These are phyloP conservation scores for Pichia sp. DNA, from an alignment of 1,139 yeast genomes.

Conservation along the genomic window DNA sequence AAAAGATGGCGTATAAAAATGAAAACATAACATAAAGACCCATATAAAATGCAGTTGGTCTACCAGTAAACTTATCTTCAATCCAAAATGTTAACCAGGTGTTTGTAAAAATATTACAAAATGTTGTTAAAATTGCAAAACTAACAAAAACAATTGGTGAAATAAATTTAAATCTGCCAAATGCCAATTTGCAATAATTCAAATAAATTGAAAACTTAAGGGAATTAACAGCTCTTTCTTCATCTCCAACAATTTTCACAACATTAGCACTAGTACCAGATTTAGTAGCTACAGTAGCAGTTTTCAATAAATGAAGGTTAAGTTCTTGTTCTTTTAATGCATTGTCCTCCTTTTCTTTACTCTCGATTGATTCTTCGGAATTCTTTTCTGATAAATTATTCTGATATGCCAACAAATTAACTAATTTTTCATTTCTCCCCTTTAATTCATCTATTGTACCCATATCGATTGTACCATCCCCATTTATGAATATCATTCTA, in stretches of 20 bases:
- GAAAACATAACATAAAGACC: conserved; percentile 60
- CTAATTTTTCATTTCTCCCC: neutral
- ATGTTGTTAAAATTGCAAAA: conserved; percentile 49
- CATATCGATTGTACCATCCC: conserved; percentile 54
- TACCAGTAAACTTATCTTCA: conserved; percentile 41
- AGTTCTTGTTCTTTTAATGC: too few relatives aligned
- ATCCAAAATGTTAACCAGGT: conserved; percentile 90
- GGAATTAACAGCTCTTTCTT: conserved; percentile 32
- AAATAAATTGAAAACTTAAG: conserved; percentile 36
- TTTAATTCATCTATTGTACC: conserved; percentile 32
- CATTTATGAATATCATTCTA: conserved; percentile 61
- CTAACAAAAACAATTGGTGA: conserved; percentile 38
- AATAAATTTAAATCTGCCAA: conserved; percentile 43
- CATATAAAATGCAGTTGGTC: conserved; percentile 55
- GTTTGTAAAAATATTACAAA: conserved; percentile 58
- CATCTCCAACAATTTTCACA: conserved; percentile 30
- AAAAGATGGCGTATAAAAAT: conserved; percentile 30
- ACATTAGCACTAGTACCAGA: neutral
- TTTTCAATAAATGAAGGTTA: too few relatives aligned
- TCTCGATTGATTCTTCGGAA: too few relatives aligned
- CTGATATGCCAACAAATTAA: too few relatives aligned
- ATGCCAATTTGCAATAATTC: conserved; percentile 53
- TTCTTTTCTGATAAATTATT: too few relatives aligned
- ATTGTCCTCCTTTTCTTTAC: too few relatives aligned
- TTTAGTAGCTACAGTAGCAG: too few relatives aligned